phyloP scores from a whole-genome alignment of 768 basidiomycete species.

The Plicaturopsis crispa region DNA sequence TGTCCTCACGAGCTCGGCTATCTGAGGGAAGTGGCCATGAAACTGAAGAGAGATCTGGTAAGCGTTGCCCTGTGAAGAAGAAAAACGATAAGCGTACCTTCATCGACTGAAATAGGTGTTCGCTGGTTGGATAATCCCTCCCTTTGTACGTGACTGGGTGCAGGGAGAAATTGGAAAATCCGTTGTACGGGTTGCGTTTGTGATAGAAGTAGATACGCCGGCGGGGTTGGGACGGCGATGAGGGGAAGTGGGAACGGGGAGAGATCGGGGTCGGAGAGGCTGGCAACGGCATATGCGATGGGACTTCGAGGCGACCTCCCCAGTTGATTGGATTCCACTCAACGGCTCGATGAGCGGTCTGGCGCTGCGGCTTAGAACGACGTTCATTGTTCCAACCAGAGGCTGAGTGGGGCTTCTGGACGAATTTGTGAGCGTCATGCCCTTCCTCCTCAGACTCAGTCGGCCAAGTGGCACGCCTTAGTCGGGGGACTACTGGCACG shows the following conservation, averaged over 20 bases:
- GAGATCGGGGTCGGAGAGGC: neutral
- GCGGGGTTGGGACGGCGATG: conserved; percentile 17
- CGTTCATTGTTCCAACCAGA: no score
- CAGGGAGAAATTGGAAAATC: conserved; percentile 68
- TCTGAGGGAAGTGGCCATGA: conserved; percentile 45
- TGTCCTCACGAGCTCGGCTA: conserved; percentile 64
- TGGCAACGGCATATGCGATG: neutral
- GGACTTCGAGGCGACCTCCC: neutral
- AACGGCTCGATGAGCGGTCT: no score
- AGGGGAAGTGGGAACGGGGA: conserved; percentile 2
- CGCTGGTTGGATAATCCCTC: conserved; percentile 65
- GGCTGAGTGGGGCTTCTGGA: no score
- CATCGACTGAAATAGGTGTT: conserved; percentile 72
- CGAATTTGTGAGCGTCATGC: no score
- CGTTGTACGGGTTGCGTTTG: conserved; percentile 56
- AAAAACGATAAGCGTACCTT: conserved; percentile 32
- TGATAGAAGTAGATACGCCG: conserved; percentile 54
- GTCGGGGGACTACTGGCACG: no score
- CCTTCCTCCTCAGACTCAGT: no score
- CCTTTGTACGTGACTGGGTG: conserved; percentile 57
- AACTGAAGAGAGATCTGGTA: conserved; percentile 34
- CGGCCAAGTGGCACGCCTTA: no score
- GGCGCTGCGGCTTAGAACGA: no score
- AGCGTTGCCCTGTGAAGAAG: neutral
- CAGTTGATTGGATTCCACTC: no score